phyloP scores from a whole-genome alignment of 306 rosid genomes.

The Quercus engelmannii region DNA sequence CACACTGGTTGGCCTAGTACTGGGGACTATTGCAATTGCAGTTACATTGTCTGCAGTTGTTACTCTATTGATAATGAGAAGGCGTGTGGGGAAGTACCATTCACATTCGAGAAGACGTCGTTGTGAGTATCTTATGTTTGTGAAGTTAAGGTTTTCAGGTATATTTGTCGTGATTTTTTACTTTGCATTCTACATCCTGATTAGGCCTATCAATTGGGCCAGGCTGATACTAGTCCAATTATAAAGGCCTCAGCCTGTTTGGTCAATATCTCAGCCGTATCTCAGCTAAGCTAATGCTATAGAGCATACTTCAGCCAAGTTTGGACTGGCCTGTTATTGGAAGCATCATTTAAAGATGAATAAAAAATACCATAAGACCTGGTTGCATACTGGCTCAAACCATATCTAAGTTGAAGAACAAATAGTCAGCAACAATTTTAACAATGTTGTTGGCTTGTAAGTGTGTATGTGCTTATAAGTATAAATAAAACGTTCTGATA shows the following conservation, averaged over 20 bases:
- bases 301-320: not conserved
- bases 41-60: constrained; percentile 57
- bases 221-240: no score
- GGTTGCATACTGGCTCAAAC: not conserved
- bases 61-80: constrained; percentile 58
- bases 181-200: no score
- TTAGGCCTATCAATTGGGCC: no score
- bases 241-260: no score
- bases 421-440: no score
- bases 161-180: no score
- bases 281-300: not conserved
- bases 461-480: no score
- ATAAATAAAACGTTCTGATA: no score
- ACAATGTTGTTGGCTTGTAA: no score
- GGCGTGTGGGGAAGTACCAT: constrained; percentile 25
- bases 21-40: constrained; percentile 72
- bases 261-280: no score
- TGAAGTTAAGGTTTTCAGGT: no score
- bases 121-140: constrained; percentile 51
- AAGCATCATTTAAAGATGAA: not conserved
- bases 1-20: constrained; percentile 61
- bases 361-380: not conserved
- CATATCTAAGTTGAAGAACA: not conserved
- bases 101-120: constrained; percentile 48
- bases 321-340: not conserved